Evolutionary conservation across 2,329 filamentous ascomycete genomes (phyloP).

Genomic region (Fusarium brevicatenulatum): DNA sequence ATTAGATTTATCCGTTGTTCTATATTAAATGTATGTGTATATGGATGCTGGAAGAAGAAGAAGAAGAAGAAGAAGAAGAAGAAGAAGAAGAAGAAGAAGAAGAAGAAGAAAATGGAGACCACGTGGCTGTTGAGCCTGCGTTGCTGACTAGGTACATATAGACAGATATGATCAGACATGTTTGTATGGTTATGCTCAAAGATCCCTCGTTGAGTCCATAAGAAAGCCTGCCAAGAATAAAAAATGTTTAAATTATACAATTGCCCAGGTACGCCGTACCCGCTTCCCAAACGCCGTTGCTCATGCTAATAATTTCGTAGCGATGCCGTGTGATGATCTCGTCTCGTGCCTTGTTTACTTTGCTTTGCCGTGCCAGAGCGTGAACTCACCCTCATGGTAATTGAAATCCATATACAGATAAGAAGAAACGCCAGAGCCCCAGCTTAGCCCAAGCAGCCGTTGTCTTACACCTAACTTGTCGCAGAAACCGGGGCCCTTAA

Average conservation of each 20-base stretch:
- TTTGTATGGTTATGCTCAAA: constrained; percentile 17
- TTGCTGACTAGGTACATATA: not conserved
- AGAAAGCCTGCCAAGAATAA: not conserved
- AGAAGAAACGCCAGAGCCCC: constrained; percentile 8
- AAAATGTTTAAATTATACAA: constrained; percentile 23
- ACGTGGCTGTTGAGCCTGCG: not conserved
- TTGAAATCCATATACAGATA: constrained; percentile 23
- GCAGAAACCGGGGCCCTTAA: not conserved
- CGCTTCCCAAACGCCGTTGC: constrained; percentile 30
- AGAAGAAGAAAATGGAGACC: not conserved
- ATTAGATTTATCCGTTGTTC: constrained; percentile 25
- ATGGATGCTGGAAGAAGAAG: not conserved
- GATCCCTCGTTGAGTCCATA: constrained; percentile 10
- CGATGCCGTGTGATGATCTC: constrained; percentile 23
- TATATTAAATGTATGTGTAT: constrained; percentile 17
- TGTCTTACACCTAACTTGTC: constrained; percentile 6
- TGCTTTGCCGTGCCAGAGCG: constrained; percentile 2
- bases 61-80: no score
- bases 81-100: not conserved
- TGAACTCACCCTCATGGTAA: constrained; percentile 7
- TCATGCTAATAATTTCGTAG: constrained; percentile 26
- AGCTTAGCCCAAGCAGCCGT: not conserved
- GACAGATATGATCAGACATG: constrained; percentile 25
- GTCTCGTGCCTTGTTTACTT: constrained; percentile 5
- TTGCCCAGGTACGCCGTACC: constrained; percentile 13